Evolutionary conservation across 176 grass and related monocot genomes (phyloP), one percentile per base, ranked within the genome.

Genomic region (Oryza rufipogon): DNA sequence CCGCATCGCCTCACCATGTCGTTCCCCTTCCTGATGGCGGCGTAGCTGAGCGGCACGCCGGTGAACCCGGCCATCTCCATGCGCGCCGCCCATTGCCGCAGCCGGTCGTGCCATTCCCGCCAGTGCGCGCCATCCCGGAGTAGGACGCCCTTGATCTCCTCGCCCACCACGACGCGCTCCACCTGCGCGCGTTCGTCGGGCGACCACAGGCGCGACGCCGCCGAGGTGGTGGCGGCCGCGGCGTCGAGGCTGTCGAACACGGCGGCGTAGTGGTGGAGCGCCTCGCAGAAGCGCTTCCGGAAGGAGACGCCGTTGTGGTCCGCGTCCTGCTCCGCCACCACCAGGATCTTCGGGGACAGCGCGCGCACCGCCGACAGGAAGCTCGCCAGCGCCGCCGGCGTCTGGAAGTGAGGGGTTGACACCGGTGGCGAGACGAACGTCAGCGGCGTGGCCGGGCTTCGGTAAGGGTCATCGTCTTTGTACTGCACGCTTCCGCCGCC

Each of bases 241-340:
- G 56, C 71, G 5, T 81, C 76, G 9, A 85, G 63, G 10, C 11
- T 41, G 82, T 85, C 77, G 77, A 78, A 91, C 46, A 78, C 4
- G 4, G 66, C 70, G 6, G 78, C 81, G 75, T 91, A 87, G 80
- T 91, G 64, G 64, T 70, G 20, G 4, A 91, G 75, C 48, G 84
- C 89, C 75, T 91, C 83, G 16, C 36, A 25, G 74, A 86, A 92
- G 0, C 90, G 67, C 34, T 86, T 77, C 34, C 25, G 52, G 47
- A 87, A 71, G 28, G 64, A 25, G 36, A 56, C 42, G 23, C 49
- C 78, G 73, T 83, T 82, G 86, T 92, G 90, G 83, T 56, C 58
- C 2, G 90, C 90, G 9, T 86, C 86, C 49, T 86, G 86, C 74
- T 92, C 90, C 3, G 52, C 46, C 2, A 88, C 11, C 22, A 88